These are phyloP conservation scores for Dendrocalamus latiflorus DNA, from an alignment of 202 grass and related monocot species.

Conservation along the genomic window DNA sequence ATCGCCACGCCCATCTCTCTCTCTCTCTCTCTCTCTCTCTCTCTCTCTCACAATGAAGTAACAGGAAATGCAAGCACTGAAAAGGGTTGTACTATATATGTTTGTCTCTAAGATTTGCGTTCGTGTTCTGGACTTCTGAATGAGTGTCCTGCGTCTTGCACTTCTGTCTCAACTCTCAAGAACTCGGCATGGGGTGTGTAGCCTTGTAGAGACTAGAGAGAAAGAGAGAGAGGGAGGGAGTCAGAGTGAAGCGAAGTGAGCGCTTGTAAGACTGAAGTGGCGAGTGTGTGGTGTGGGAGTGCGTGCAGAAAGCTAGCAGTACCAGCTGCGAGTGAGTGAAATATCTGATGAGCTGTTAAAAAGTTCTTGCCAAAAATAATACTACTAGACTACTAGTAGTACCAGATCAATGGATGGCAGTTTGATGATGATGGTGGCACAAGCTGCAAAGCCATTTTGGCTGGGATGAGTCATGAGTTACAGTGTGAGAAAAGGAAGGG, in stretches of 20 bases:
- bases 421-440: not conserved
- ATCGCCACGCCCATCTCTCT: slow-evolving; percentile 73
- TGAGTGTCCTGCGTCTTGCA: not conserved
- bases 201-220: slow-evolving; percentile 2
- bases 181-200: not conserved
- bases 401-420: not conserved
- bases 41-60: not conserved
- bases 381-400: not conserved
- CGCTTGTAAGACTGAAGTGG: slow-evolving; percentile 25
- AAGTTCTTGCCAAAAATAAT: no score
- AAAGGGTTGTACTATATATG: not conserved
- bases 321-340: not conserved
- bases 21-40: no score
- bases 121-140: not conserved
- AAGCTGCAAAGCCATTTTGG: slow-evolving; percentile 24
- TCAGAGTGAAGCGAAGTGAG: not conserved
- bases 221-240: not conserved
- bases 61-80: not conserved
- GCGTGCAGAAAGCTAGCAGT: slow-evolving; percentile 35
- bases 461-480: slow-evolving; percentile 6
- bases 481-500: not conserved
- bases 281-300: slow-evolving; percentile 41
- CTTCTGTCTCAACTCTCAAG: slow-evolving; percentile 14
- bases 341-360: slow-evolving; percentile 10
- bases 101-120: not conserved